These are phyloP conservation scores for Tetrahymena malaccensis DNA, from an alignment of 73 alveolate species.

Conservation along the genomic window DNA sequence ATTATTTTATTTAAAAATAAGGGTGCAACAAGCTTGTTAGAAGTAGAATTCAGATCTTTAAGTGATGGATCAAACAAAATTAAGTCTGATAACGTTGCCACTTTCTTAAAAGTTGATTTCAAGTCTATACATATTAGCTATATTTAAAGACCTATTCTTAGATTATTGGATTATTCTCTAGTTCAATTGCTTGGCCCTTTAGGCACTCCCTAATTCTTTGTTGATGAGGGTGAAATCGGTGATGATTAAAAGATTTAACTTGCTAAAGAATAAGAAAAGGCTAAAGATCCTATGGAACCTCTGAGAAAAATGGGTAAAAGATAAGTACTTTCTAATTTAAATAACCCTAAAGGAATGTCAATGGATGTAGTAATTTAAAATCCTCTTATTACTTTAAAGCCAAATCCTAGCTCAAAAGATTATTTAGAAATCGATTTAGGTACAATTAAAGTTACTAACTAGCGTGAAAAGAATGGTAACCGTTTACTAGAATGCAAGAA, in stretches of 20 bases:
- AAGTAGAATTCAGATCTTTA: not conserved
- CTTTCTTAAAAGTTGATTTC: not conserved
- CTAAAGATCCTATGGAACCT: not conserved
- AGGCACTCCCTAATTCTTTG: not conserved
- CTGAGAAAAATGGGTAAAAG: not conserved
- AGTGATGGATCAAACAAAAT: not conserved
- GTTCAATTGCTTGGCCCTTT: not conserved
- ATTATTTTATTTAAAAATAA: no score
- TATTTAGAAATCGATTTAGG: constrained; percentile 27
- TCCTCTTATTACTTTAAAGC: constrained; percentile 30
- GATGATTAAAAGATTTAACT: not conserved
- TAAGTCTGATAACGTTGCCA: not conserved
- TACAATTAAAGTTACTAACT: constrained; percentile 13
- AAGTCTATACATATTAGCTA: not conserved
- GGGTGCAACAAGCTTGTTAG: not conserved
- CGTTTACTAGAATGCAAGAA: not conserved
- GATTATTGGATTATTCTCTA: not conserved
- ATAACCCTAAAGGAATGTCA: constrained; percentile 21
- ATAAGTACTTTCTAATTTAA: not conserved
- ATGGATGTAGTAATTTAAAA: constrained; percentile 16
- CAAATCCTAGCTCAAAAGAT: not conserved
- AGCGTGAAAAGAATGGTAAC: not conserved
- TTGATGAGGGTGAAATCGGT: not conserved
- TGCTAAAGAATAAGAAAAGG: not conserved
- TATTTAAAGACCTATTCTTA: not conserved